Percentiles rank a stretch among this genome's conserved stretches.
Conservation (phyloP, 306 rosid species). For the Corylus americana region DNA sequence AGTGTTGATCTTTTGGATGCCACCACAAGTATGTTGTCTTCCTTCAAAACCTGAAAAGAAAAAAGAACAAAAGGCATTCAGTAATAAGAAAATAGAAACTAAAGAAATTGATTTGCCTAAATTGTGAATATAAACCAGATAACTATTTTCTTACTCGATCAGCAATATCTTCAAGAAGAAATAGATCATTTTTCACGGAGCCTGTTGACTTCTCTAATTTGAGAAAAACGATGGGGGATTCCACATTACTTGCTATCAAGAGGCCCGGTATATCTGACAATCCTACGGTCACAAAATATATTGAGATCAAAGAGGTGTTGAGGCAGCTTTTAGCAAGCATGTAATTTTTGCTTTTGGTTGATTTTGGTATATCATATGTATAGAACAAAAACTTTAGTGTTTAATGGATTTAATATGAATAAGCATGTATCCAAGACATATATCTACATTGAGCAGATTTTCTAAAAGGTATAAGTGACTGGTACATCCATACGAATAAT, state of each 20-base stretch:
- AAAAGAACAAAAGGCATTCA: not conserved
- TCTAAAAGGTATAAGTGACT: not conserved
- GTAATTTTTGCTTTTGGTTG: not conserved
- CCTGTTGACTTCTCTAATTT: constrained; percentile 70
- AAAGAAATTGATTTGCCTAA: constrained; percentile 15
- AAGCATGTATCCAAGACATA: not conserved
- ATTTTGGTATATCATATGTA: not conserved
- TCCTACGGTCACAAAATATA: constrained; percentile 54
- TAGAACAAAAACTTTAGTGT: not conserved
- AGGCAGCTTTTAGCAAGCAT: not conserved
- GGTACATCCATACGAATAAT: not conserved
- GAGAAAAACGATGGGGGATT: constrained; percentile 88
- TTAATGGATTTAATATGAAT: not conserved
- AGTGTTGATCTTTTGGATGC: constrained; percentile 74
- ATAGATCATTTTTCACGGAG: constrained; percentile 57
- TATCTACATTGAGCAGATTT: not conserved
- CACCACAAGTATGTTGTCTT: constrained; percentile 69
- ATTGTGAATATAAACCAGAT: constrained; percentile 1
- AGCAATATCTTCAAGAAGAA: constrained; percentile 70
- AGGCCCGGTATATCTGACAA: constrained; percentile 63
- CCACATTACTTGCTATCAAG: constrained; percentile 67
- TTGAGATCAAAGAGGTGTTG: constrained; percentile 13
- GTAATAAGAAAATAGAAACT: constrained; percentile 15
- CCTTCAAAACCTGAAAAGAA: constrained; percentile 61
- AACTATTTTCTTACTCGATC: constrained; percentile 55